phyloP scores from a whole-genome alignment of 768 basidiomycete genomes.

The Boletus pseudo-olivaceus region DNA sequence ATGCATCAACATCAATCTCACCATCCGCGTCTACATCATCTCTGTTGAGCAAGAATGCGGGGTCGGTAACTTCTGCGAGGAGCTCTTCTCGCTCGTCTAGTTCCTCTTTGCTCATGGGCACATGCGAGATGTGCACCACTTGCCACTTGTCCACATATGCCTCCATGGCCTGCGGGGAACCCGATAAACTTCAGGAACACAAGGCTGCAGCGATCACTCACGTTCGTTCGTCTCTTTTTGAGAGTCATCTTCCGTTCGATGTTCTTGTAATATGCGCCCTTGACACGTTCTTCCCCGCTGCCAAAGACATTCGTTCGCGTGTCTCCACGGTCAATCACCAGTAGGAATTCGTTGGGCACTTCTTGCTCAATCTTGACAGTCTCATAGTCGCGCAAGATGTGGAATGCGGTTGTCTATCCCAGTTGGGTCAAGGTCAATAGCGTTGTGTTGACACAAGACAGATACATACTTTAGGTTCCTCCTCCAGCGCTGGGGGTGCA shows the following conservation, averaged over 20 bases:
- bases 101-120: slow-evolving; percentile 69
- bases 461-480: slow-evolving; percentile 51
- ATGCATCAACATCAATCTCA: slow-evolving; percentile 50
- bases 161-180: slow-evolving; percentile 52
- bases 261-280: slow-evolving; percentile 85
- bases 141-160: slow-evolving; percentile 81
- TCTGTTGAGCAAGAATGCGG: slow-evolving; percentile 45
- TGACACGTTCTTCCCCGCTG: slow-evolving; percentile 39
- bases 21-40: slow-evolving; percentile 60
- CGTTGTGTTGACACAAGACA: background rate
- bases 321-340: slow-evolving; percentile 67
- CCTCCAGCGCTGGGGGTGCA: slow-evolving; percentile 44
- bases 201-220: slow-evolving; percentile 35
- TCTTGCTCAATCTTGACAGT: slow-evolving; percentile 85
- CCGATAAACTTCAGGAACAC: background rate
- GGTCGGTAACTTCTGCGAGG: slow-evolving; percentile 74
- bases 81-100: slow-evolving; percentile 75
- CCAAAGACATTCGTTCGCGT: slow-evolving; percentile 34
- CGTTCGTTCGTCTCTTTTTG: slow-evolving; percentile 81
- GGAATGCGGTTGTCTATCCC: slow-evolving; percentile 62
- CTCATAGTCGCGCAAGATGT: slow-evolving; percentile 81
- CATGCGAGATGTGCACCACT: slow-evolving; percentile 68
- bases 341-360: slow-evolving; percentile 77
- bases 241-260: slow-evolving; percentile 86
- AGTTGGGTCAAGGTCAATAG: background rate